Conservation (phyloP, 306 rosid species). For the Psophocarpus tetragonolobus region DNA sequence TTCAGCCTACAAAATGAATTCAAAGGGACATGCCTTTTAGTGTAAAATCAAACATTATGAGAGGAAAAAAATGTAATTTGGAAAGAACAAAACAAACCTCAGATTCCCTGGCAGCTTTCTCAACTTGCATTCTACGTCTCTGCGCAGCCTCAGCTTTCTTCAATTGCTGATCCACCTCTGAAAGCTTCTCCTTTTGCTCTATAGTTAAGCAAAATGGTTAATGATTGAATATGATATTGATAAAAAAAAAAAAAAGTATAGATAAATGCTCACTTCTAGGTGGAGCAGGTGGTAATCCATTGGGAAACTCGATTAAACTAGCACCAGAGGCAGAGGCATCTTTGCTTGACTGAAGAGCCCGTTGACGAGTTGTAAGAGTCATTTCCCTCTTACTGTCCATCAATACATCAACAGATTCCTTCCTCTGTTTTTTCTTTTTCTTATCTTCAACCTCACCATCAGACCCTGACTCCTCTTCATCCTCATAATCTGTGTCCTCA, state of each 20-base stretch:
- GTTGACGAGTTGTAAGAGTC: constrained; percentile 82
- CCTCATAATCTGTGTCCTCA: constrained; percentile 56
- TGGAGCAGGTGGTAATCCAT: constrained; percentile 93
- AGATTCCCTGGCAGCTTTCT: constrained; percentile 91
- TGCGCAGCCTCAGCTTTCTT: constrained; percentile 99
- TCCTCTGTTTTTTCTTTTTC: constrained; percentile 76
- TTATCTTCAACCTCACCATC: constrained; percentile 72
- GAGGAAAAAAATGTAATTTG: background rate
- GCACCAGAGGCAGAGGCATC: constrained; percentile 68
- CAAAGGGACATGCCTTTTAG: constrained; percentile 12
- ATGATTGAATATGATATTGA: constrained; percentile 30
- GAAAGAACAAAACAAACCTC: constrained; percentile 60
- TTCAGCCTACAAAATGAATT: constrained; percentile 65
- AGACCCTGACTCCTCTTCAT: constrained; percentile 71
- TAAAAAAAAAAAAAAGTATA: background rate
- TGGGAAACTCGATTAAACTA: constrained; percentile 86
- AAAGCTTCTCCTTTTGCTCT: constrained; percentile 92
- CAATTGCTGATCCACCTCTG: constrained; percentile 78
- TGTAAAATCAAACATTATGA: constrained; percentile 8
- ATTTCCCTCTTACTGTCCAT: constrained; percentile 73
- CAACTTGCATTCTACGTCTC: constrained; percentile 82
- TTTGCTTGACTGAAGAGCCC: constrained; percentile 90
- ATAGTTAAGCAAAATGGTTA: constrained; percentile 37
- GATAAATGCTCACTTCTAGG: constrained; percentile 79
- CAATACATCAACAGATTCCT: constrained; percentile 74